These are phyloP conservation scores for Cerrena zonata DNA, from an alignment of 1,284 basidiomycete genomes.

Conservation along the genomic window DNA sequence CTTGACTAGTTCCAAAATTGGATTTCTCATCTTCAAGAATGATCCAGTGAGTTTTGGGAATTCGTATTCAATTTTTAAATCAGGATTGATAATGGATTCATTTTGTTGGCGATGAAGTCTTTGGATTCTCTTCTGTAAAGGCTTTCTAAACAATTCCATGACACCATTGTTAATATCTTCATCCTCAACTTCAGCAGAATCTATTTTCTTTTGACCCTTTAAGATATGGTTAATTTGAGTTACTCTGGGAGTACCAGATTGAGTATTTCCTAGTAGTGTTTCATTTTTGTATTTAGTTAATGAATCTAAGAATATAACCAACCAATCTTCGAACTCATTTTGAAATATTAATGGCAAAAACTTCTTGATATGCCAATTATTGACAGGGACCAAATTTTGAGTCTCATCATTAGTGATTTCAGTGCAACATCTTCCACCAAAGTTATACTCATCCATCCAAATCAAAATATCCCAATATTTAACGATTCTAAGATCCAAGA, in stretches of 20 bases:
- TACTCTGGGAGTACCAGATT: conserved; percentile 59
- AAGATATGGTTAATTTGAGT: too few relatives aligned
- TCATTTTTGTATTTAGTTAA: conserved; percentile 52
- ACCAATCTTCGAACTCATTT: conserved; percentile 75
- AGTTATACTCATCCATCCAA: conserved; percentile 94
- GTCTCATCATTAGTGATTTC: conserved; percentile 64
- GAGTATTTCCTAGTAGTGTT: conserved; percentile 75
- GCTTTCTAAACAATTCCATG: too few relatives aligned
- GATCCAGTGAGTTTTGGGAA: conserved; percentile 91
- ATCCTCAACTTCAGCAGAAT: conserved; percentile 68
- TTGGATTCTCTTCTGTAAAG: conserved; percentile 77
- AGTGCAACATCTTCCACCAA: conserved; percentile 84
- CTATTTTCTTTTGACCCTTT: conserved; percentile 61
- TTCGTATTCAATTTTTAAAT: conserved; percentile 52
- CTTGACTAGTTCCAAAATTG: conserved; percentile 88
- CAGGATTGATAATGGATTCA: conserved; percentile 55
- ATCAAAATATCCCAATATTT: conserved; percentile 92
- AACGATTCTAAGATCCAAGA: conserved; percentile 82
- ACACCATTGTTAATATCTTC: conserved; percentile 57
- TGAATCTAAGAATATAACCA: conserved; percentile 82
- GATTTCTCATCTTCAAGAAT: conserved; percentile 69
- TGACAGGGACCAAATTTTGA: conserved; percentile 64
- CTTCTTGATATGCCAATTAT: conserved; percentile 90
- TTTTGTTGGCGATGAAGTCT: conserved; percentile 72
- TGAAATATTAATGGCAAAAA: conserved; percentile 88